Evolutionary conservation across 805 yeast species (phyloP).

Genomic region (Starmerella floris): DNA sequence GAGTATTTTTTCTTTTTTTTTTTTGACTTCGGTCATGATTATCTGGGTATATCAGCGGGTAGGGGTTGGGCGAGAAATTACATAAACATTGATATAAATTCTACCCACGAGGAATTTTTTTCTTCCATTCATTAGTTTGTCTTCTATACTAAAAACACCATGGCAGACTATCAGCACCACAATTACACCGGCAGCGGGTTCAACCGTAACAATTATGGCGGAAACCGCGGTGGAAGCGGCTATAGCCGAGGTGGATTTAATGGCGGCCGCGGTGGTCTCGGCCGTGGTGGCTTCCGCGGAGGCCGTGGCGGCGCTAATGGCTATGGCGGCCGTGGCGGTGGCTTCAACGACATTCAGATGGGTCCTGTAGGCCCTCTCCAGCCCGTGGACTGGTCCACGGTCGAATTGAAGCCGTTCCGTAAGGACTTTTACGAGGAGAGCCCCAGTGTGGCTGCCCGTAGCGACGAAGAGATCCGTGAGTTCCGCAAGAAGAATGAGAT

Average conservation of each 20-base stretch:
- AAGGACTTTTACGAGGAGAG: slow-evolving; percentile 89
- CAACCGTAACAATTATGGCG: neutral
- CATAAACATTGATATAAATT: too few relatives aligned
- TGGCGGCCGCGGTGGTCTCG: slow-evolving; percentile 23
- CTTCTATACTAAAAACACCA: neutral
- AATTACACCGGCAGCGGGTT: neutral
- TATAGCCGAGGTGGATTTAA: slow-evolving; percentile 10
- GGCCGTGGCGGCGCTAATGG: slow-evolving; percentile 32
- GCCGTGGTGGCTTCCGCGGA: slow-evolving; percentile 31
- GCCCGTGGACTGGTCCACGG: slow-evolving; percentile 72
- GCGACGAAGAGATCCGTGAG: slow-evolving; percentile 53
- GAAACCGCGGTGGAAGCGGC: slow-evolving; percentile 1
- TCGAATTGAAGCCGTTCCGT: slow-evolving; percentile 72
- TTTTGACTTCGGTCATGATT: too few relatives aligned
- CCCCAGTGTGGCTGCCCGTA: slow-evolving; percentile 59
- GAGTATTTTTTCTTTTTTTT: too few relatives aligned
- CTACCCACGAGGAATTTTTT: too few relatives aligned
- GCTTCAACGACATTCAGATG: slow-evolving; percentile 30
- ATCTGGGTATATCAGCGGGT: too few relatives aligned
- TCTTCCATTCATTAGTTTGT: neutral
- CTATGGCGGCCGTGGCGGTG: slow-evolving; percentile 33
- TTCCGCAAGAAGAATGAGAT: slow-evolving; percentile 79
- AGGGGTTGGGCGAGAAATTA: too few relatives aligned
- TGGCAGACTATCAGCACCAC: slow-evolving; percentile 1
- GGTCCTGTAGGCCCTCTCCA: slow-evolving; percentile 31